These are phyloP conservation scores for Jacaranda mimosifolia DNA, from an alignment of 257 asterid species.

Conservation along the genomic window DNA sequence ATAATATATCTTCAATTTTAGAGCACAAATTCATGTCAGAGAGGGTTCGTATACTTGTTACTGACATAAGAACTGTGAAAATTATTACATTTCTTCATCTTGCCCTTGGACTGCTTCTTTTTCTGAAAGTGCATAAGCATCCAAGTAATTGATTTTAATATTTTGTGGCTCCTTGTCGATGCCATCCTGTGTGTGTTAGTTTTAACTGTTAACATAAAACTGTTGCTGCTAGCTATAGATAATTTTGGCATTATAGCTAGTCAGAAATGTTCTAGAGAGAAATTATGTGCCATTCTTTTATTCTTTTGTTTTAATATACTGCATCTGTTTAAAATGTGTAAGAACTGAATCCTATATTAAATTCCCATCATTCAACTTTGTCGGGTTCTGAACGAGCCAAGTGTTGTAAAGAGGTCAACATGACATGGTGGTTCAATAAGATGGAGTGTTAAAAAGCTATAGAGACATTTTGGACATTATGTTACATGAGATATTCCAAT, in stretches of 20 bases:
- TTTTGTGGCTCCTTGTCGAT: not conserved
- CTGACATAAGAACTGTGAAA: not conserved
- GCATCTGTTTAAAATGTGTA: not conserved
- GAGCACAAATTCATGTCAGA: constrained; percentile 1
- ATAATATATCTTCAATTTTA: not conserved
- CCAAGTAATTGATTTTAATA: not conserved
- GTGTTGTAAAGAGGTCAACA: not conserved
- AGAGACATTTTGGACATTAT: not conserved
- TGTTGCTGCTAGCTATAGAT: not conserved
- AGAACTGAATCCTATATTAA: not conserved
- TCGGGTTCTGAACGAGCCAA: not conserved
- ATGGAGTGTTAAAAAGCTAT: not conserved
- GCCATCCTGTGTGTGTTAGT: not conserved
- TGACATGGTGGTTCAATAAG: not conserved
- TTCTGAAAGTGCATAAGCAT: not conserved
- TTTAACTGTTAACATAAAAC: not conserved
- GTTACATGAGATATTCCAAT: not conserved
- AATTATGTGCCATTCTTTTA: not conserved
- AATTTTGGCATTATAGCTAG: not conserved
- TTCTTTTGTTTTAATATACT: not conserved
- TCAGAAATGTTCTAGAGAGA: not conserved
- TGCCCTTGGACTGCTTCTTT: not conserved
- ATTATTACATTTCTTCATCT: not conserved
- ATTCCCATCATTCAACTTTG: not conserved
- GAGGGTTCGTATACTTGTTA: not conserved